Conservation (phyloP, 208 protist species). For the Leishmania arabica region DNA sequence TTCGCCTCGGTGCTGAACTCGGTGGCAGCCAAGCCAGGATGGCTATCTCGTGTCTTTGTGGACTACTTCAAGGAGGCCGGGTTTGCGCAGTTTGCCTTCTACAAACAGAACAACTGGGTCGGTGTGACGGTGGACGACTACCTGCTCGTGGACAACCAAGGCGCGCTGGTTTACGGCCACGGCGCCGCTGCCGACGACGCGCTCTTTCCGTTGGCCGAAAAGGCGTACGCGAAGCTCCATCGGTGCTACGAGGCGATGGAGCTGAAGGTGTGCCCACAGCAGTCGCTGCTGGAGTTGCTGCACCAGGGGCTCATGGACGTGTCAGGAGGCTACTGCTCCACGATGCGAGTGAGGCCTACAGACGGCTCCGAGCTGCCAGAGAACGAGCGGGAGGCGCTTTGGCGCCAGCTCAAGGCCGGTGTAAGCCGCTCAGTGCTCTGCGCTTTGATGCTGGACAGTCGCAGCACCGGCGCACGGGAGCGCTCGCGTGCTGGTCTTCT, state of each 20-base stretch:
- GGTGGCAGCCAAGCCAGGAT: conserved; percentile 66
- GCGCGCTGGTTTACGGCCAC: conserved; percentile 38
- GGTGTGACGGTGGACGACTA: conserved; percentile 90
- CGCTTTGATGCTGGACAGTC: conserved; percentile 49
- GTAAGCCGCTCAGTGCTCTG: conserved; percentile 47
- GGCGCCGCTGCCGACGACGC: conserved; percentile 47
- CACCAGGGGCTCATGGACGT: conserved; percentile 75
- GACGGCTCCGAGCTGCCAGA: conserved; percentile 30
- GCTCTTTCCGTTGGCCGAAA: conserved; percentile 85
- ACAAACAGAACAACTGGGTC: conserved; percentile 75
- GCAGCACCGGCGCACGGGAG: conserved; percentile 43
- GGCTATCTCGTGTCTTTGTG: conserved; percentile 59
- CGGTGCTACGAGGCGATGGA: conserved; percentile 90
- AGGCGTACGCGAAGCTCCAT: conserved; percentile 93
- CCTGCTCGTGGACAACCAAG: conserved; percentile 70
- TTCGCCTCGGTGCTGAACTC: conserved; percentile 78
- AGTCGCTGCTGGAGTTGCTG: conserved; percentile 50
- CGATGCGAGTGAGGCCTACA: conserved; percentile 31
- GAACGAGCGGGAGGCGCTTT: conserved; percentile 51
- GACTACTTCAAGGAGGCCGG: conserved; percentile 71
- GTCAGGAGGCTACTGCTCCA: conserved; percentile 54
- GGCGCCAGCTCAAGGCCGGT: conserved; percentile 59
- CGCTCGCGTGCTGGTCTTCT: conserved; percentile 58
- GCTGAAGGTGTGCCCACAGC: conserved; percentile 58
- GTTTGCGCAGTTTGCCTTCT: conserved; percentile 88